Evolutionary conservation across 1,284 basidiomycete species (phyloP).

Genomic region (Tranzscheliella williamsii): DNA sequence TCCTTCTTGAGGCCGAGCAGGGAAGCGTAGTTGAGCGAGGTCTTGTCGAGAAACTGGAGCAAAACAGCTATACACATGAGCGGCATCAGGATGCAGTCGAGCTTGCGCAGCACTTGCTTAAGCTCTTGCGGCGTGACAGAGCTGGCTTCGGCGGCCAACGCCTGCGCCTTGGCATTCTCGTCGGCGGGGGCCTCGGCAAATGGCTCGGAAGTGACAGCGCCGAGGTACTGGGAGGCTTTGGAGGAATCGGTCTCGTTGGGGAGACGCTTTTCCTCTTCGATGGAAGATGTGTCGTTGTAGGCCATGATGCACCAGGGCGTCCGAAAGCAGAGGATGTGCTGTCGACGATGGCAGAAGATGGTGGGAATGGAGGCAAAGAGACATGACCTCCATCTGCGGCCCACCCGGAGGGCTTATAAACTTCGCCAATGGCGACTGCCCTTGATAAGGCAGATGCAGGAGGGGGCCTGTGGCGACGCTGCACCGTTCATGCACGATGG

Average conservation of each 20-base stretch:
- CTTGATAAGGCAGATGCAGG: no score
- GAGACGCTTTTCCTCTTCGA: neutral
- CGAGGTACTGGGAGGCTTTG: slow-evolving; percentile 1
- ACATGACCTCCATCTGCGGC: no score
- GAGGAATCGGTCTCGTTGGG: slow-evolving; percentile 1
- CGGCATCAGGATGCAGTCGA: slow-evolving; percentile 54
- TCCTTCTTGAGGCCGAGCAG: slow-evolving; percentile 53
- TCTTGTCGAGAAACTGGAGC: slow-evolving; percentile 57
- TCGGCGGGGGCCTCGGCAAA: slow-evolving; percentile 1
- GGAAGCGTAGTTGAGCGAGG: slow-evolving; percentile 45
- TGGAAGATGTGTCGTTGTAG: neutral
- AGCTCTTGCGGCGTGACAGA: slow-evolving; percentile 23
- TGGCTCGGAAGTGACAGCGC: slow-evolving; percentile 8
- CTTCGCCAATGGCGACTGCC: no score
- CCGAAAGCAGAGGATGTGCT: no score
- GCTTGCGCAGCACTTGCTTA: slow-evolving; percentile 47
- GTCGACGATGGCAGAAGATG: no score
- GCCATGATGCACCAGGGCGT: no score
- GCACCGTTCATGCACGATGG: no score
- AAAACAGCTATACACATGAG: slow-evolving; percentile 44
- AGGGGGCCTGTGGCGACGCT: no score
- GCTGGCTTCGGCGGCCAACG: slow-evolving; percentile 8
- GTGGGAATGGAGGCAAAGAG: no score
- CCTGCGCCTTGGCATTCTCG: slow-evolving; percentile 25
- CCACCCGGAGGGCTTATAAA: no score